Conservation (phyloP, 1,284 basidiomycete species). For the Coniophora puteana region DNA sequence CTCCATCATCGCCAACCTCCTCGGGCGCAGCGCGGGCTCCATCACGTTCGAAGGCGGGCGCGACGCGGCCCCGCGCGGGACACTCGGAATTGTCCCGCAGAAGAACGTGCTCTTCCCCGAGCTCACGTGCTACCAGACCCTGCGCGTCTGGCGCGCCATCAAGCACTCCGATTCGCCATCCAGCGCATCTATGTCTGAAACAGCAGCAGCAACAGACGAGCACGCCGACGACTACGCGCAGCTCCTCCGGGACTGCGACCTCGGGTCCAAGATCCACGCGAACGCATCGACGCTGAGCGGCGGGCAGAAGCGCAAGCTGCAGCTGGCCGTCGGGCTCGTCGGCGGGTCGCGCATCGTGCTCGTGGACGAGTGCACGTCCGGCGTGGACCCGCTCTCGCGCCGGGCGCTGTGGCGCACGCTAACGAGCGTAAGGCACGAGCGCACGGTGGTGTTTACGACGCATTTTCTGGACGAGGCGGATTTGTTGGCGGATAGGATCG, state of each 20-base stretch:
- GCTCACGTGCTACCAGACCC: conserved; percentile 69
- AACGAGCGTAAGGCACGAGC: conserved; percentile 58
- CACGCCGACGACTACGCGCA: conserved; percentile 60
- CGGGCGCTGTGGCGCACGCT: conserved; percentile 76
- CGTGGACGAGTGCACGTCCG: conserved; percentile 77
- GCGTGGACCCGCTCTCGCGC: conserved; percentile 76
- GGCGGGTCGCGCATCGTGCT: conserved; percentile 74
- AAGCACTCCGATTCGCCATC: conserved; percentile 63
- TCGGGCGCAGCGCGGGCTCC: conserved; percentile 54
- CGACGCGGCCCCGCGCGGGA: conserved; percentile 51
- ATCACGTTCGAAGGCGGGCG: conserved; percentile 60
- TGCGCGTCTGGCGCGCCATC: conserved; percentile 70
- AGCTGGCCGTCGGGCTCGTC: conserved; percentile 73
- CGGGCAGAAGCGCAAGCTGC: conserved; percentile 80
- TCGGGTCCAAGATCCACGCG: conserved; percentile 62
- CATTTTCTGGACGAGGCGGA: conserved; percentile 83
- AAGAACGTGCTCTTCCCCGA: conserved; percentile 83
- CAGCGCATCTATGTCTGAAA: no score
- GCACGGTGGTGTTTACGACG: conserved; percentile 68
- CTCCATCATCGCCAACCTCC: conserved; percentile 61
- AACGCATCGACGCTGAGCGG: conserved; percentile 68
- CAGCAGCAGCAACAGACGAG: no score
- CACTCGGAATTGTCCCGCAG: conserved; percentile 76
- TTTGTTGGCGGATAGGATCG: conserved; percentile 72
- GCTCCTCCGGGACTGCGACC: conserved; percentile 67